These are phyloP conservation scores for Verticillium isaacii DNA, from an alignment of 2,329 filamentous ascomycete genomes.

Conservation along the genomic window DNA sequence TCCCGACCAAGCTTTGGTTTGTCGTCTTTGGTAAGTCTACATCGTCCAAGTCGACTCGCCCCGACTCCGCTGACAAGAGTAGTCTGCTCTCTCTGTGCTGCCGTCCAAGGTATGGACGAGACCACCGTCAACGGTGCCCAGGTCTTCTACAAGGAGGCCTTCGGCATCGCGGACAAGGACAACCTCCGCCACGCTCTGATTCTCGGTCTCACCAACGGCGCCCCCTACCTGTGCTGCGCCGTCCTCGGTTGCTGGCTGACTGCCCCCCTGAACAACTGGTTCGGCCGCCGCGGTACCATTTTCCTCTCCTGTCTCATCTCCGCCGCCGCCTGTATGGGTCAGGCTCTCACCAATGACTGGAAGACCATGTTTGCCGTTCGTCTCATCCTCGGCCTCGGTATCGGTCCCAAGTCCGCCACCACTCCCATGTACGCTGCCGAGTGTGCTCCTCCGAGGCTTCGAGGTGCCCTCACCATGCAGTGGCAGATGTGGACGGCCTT, in stretches of 20 bases:
- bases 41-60: neutral
- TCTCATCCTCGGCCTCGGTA: slow-evolving; percentile 65
- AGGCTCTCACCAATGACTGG: slow-evolving; percentile 42
- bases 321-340: slow-evolving; percentile 47
- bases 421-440: slow-evolving; percentile 67
- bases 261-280: slow-evolving; percentile 63
- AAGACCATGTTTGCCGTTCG: slow-evolving; percentile 68
- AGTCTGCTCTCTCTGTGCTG: slow-evolving; percentile 62
- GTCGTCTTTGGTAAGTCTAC: slow-evolving; percentile 48
- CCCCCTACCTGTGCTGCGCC: slow-evolving; percentile 62
- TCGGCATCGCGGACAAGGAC: slow-evolving; percentile 50
- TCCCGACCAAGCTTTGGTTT: slow-evolving; percentile 57
- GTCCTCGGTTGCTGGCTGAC: slow-evolving; percentile 70
- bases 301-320: slow-evolving; percentile 64
- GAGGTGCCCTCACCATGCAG: slow-evolving; percentile 68
- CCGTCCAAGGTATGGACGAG: slow-evolving; percentile 68
- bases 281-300: slow-evolving; percentile 68
- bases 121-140: slow-evolving; percentile 67
- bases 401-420: slow-evolving; percentile 66
- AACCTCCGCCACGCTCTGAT: slow-evolving; percentile 48
- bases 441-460: slow-evolving; percentile 56
- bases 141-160: slow-evolving; percentile 57
- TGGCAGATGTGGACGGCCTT: slow-evolving; percentile 58
- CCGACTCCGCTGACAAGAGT: neutral
- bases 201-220: slow-evolving; percentile 55